Evolutionary conservation across 148 eudicot genomes (phyloP).

Genomic region (Chenopodium formosanum): DNA sequence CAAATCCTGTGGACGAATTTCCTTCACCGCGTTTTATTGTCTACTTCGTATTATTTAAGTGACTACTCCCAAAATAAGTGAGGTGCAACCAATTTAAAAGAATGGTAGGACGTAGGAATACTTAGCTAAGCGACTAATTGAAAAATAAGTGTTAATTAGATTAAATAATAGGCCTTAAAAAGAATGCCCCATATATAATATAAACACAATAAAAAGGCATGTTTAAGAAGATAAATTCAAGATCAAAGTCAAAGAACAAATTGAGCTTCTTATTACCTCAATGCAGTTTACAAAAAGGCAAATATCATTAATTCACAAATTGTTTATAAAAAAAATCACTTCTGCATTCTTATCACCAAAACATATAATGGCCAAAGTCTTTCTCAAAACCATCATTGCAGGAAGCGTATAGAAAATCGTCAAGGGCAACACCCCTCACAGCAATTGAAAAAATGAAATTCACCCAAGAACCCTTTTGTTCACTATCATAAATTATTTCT

Average conservation of each 20-base stretch:
- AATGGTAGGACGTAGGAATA: too few species aligned
- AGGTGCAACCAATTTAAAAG: too few species aligned
- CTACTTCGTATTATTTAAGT: too few species aligned
- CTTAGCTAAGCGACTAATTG: too few species aligned
- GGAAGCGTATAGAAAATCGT: constrained; percentile 12
- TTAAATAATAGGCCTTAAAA: too few species aligned
- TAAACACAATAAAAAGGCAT: too few species aligned
- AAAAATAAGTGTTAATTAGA: too few species aligned
- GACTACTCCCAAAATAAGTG: too few species aligned
- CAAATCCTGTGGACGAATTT: too few species aligned
- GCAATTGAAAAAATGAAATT: constrained; percentile 21
- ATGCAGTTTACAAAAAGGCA: constrained; percentile 16
- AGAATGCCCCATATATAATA: too few species aligned
- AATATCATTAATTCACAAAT: constrained; percentile 14
- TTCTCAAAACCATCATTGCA: constrained; percentile 23
- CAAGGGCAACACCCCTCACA: constrained; percentile 15
- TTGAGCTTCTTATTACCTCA: constrained; percentile 26
- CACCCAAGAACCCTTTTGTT: neutral
- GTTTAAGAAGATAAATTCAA: neutral
- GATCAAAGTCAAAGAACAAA: neutral
- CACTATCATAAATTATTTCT: constrained; percentile 14
- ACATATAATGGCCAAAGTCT: constrained; percentile 13
- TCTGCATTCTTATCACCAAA: constrained; percentile 4
- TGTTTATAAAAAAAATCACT: constrained; percentile 14
- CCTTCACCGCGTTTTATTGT: too few species aligned